phyloP scores from a whole-genome alignment of 106 monocot genomes.

The Hemerocallis citrina region DNA sequence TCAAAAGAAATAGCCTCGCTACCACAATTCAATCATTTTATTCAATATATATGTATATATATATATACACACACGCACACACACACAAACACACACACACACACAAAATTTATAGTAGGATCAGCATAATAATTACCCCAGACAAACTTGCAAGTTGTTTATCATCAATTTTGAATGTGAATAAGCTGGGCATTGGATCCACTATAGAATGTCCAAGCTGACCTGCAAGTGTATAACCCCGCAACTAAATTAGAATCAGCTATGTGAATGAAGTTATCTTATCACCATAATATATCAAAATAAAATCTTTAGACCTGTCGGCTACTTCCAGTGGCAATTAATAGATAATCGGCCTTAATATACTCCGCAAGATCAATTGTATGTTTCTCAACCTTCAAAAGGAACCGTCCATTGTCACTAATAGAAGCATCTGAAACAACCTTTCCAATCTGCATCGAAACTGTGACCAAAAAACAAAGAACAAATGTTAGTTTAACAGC shows the following conservation, averaged over 20 bases:
- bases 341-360: constrained; percentile 60
- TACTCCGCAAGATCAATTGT: constrained; percentile 63
- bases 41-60: too few relatives aligned
- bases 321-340: constrained; percentile 81
- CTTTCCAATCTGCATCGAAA: constrained; percentile 83
- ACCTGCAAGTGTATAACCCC: constrained; percentile 76
- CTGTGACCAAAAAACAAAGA: too few relatives aligned
- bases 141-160: constrained; percentile 45
- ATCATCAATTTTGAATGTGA: constrained; percentile 88
- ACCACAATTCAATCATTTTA: too few relatives aligned
- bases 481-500: too few relatives aligned
- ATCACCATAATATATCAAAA: background rate
- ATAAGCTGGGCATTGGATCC: constrained; percentile 86
- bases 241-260: constrained; percentile 9
- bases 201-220: constrained; percentile 86
- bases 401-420: constrained; percentile 43
- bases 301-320: constrained; percentile 45
- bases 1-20: too few relatives aligned
- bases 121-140: constrained; percentile 54
- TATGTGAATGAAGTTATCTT: background rate
- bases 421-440: constrained; percentile 55
- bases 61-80: too few relatives aligned
- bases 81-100: too few relatives aligned
- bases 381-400: constrained; percentile 67
- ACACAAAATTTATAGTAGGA: background rate